Evolutionary conservation across 2,329 filamentous ascomycete species (phyloP), one percentile per base, ranked within the genome.

Genomic region (Aureobasidium sp.): DNA sequence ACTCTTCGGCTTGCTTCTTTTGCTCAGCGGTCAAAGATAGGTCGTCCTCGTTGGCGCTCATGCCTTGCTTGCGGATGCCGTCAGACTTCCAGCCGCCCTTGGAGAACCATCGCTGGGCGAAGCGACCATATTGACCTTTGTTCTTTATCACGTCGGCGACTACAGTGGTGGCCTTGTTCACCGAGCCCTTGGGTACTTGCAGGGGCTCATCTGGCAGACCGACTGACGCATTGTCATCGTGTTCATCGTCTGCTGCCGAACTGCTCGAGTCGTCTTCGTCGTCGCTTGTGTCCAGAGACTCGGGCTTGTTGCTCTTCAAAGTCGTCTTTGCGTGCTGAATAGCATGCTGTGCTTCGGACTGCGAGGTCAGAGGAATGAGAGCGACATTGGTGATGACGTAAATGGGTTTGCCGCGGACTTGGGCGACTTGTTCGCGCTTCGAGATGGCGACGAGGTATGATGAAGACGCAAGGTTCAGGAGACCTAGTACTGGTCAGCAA

Each of bases 71-170:
- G 29, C 87, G 81, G 67, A 85, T 84, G 66, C 85, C 85, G 64
- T 89, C 87, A 64, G 85, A 78, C 58, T 85, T 87, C 89, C 91
- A 93, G 0, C 90, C 91, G 14, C 57, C 57, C 66, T 84, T 86
- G 47, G 90, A 94, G 71, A 97, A 94, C 94, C 94, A 99, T 63
- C 87, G 86, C 65, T 91, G 85, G 0, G 93, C 90, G 72, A 97
- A 97, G 40, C 90, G 82, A 5, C 92, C 93, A 73, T 97, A 97
- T 65, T 86, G 86, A 0, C 92, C 91, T 67, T 85, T 88, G 62
- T 85, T 86, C 40, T 86, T 84, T 60, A 97, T 93, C 1, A 97
- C 92, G 76, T 97, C 90, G 73, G 96, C 86, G 0, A 88, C 91
- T 63, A 97, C 86, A 67, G 87, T 91, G 65, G 81, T 86, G n/a